These are phyloP conservation scores for Groenewaldozyma auringiensis DNA, from an alignment of 1,139 yeast genomes.

Conservation along the genomic window DNA sequence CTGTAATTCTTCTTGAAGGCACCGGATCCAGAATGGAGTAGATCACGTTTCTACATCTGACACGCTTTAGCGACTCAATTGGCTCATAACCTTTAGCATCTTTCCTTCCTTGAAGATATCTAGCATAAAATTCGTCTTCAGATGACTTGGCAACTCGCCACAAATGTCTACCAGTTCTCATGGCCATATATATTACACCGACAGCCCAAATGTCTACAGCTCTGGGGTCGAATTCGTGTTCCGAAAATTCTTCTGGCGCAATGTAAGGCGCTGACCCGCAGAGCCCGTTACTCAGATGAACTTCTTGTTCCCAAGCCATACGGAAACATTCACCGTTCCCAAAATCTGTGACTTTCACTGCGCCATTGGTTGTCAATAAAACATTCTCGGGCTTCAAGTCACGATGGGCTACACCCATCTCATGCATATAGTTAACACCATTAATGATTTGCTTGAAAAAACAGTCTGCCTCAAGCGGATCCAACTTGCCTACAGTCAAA, in stretches of 20 bases:
- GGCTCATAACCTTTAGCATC: constrained; percentile 84
- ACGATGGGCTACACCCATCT: constrained; percentile 91
- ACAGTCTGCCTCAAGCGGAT: constrained; percentile 86
- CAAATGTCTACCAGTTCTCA: constrained; percentile 89
- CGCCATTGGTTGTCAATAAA: constrained; percentile 67
- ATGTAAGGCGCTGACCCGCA: constrained; percentile 92
- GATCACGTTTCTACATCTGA: constrained; percentile 82
- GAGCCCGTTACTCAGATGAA: constrained; percentile 72
- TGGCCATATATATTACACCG: constrained; percentile 97
- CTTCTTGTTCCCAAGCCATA: constrained; percentile 91
- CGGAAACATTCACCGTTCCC: constrained; percentile 92
- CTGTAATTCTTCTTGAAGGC: constrained; percentile 74
- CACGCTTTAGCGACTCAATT: constrained; percentile 66
- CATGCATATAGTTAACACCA: constrained; percentile 92
- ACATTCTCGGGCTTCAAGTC: constrained; percentile 91
- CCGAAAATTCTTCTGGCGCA: constrained; percentile 85
- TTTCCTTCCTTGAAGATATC: constrained; percentile 66
- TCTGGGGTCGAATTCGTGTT: constrained; percentile 72
- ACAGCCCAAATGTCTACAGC: constrained; percentile 94
- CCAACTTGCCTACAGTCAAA: constrained; percentile 65
- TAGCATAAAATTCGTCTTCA: constrained; percentile 70
- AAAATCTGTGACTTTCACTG: constrained; percentile 82
- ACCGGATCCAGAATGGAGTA: constrained; percentile 87
- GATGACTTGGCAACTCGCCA: constrained; percentile 71
- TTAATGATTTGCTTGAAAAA: constrained; percentile 82